Evolutionary conservation across 192 early-diverging fungal genomes (phyloP).

Genomic region (Coemansia sp.): DNA sequence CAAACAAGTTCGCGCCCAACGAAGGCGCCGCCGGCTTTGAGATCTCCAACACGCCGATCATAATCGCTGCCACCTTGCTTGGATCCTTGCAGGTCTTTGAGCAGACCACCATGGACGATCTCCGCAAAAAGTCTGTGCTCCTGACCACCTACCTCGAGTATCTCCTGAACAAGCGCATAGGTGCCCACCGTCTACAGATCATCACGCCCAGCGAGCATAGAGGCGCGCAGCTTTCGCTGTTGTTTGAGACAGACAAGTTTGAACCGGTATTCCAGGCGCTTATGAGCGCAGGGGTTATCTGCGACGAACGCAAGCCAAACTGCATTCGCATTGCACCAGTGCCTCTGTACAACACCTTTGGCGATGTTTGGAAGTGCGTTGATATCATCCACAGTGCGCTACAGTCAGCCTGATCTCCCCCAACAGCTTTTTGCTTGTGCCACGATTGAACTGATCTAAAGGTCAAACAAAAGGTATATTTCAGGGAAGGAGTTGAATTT

Average conservation of each 20-base stretch:
- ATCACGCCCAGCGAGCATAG: slow-evolving; percentile 77
- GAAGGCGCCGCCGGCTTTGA: slow-evolving; percentile 83
- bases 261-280: slow-evolving; percentile 65
- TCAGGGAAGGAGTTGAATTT: no score
- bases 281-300: slow-evolving; percentile 65
- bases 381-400: slow-evolving; percentile 46
- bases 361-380: slow-evolving; percentile 73
- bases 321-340: slow-evolving; percentile 87
- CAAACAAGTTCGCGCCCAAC: slow-evolving; percentile 76
- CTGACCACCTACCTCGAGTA: slow-evolving; percentile 86
- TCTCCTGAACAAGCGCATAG: slow-evolving; percentile 58
- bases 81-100: slow-evolving; percentile 81
- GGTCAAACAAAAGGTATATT: no score
- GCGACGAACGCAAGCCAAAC: slow-evolving; percentile 89
- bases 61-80: slow-evolving; percentile 71
- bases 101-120: slow-evolving; percentile 63
- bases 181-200: slow-evolving; percentile 57
- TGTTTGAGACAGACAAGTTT: slow-evolving; percentile 53
- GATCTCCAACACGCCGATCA: slow-evolving; percentile 83
- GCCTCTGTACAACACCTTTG: slow-evolving; percentile 88
- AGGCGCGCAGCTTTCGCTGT: slow-evolving; percentile 85
- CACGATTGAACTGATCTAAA: no score
- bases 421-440: no score
- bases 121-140: slow-evolving; percentile 74
- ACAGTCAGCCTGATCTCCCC: neutral